Percentiles rank a stretch among this genome's conserved stretches.
phyloP scores from a whole-genome alignment of 2,329 filamentous ascomycete species.

The Pyrenochaeta sp. region DNA sequence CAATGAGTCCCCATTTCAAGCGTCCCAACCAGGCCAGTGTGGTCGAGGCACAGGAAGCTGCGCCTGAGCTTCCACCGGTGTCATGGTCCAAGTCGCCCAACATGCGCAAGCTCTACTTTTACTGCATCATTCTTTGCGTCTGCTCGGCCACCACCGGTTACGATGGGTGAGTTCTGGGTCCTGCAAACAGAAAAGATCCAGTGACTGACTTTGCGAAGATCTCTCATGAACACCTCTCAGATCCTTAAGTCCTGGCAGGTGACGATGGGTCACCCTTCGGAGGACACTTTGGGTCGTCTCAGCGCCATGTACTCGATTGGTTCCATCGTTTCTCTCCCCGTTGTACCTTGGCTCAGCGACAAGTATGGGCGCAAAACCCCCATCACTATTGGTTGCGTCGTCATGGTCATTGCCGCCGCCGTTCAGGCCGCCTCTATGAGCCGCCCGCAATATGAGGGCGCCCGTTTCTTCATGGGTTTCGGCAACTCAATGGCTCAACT shows the following conservation, averaged over 20 bases:
- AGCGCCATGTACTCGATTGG: conserved; percentile 56
- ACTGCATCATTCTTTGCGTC: conserved; percentile 59
- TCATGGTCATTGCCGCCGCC: conserved; percentile 56
- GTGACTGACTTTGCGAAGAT: conserved; percentile 27
- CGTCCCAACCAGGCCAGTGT: conserved; percentile 16
- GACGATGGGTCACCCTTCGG: conserved; percentile 49
- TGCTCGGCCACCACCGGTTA: conserved; percentile 67
- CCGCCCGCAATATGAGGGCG: conserved; percentile 62
- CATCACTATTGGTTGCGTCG: conserved; percentile 52
- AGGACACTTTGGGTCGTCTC: conserved; percentile 54
- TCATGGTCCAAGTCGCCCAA: conserved; percentile 63
- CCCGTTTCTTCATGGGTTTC: conserved; percentile 71
- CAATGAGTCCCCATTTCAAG: conserved; percentile 21
- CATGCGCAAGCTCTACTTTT: conserved; percentile 65
- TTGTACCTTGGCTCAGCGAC: conserved; percentile 51
- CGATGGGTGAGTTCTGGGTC: conserved; percentile 56
- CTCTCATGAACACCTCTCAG: conserved; percentile 53
- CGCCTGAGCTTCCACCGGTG: conserved; percentile 15
- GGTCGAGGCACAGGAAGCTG: conserved; percentile 24
- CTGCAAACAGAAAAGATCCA: conserved; percentile 26
- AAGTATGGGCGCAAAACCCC: conserved; percentile 53
- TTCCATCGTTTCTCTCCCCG: conserved; percentile 47
- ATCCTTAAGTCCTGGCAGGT: conserved; percentile 50
- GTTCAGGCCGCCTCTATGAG: conserved; percentile 35
- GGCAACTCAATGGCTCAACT: conserved; percentile 72